A percentile compares a stretch with the other conserved stretches of the same genome.
These are phyloP conservation scores for Ascochyta clinopodiicola DNA, from an alignment of 2,329 filamentous ascomycete species.

Conservation along the genomic window DNA sequence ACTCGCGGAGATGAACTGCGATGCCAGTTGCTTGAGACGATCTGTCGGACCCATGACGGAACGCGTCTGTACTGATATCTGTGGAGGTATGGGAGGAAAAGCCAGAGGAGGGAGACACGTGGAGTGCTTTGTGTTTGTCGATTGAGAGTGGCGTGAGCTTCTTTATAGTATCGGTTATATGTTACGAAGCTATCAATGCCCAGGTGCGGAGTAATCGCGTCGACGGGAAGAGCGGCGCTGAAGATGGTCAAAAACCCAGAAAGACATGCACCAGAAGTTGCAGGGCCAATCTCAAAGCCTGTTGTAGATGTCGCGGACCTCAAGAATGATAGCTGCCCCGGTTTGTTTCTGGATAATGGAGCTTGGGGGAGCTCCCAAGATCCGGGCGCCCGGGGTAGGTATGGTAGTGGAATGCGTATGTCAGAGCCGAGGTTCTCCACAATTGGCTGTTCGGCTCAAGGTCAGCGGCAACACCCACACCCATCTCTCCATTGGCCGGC, in stretches of 20 bases:
- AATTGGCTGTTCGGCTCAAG: constrained; percentile 18
- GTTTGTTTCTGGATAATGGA: neutral
- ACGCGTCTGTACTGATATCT: neutral
- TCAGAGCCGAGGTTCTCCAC: constrained; percentile 40
- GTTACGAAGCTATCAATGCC: constrained; percentile 16
- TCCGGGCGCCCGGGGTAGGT: constrained; percentile 24
- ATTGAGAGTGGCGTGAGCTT: constrained; percentile 1
- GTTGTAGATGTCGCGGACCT: neutral
- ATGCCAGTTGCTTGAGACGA: constrained; percentile 47
- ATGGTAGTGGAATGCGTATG: constrained; percentile 23
- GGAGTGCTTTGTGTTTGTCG: neutral
- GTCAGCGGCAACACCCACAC: neutral
- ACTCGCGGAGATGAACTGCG: constrained; percentile 44
- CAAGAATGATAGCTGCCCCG: neutral
- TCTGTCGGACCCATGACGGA: constrained; percentile 26
- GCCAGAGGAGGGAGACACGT: neutral
- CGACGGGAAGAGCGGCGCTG: constrained; percentile 6
- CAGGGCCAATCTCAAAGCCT: neutral
- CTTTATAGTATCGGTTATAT: constrained; percentile 15
- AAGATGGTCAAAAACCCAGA: constrained; percentile 2
- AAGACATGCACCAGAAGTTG: neutral
- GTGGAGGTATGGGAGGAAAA: neutral
- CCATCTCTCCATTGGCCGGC: constrained; percentile 17
- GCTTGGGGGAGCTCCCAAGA: constrained; percentile 14
- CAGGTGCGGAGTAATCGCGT: constrained; percentile 24